These are phyloP conservation scores for Chrysosporium queenslandicum DNA, from an alignment of 2,329 filamentous ascomycete genomes.

Conservation along the genomic window DNA sequence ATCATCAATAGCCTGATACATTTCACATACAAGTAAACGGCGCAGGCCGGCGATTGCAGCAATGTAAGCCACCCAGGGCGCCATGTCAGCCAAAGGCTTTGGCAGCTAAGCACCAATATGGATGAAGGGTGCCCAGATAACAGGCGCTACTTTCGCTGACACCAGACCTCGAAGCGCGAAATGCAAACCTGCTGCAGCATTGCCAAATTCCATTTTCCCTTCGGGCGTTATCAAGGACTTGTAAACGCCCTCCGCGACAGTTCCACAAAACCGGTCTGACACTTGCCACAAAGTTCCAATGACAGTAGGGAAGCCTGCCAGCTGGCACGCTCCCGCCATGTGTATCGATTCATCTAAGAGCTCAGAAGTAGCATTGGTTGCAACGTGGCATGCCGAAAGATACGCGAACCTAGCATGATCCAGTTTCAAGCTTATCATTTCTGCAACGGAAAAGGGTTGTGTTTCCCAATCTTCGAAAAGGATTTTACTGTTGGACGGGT, in stretches of 20 bases:
- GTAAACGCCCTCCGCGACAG: not conserved
- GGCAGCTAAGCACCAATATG: not conserved
- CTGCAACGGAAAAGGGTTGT: not conserved
- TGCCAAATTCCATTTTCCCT: not conserved
- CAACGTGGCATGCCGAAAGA: slow-evolving; percentile 33
- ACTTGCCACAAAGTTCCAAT: slow-evolving; percentile 20
- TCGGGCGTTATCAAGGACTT: not conserved
- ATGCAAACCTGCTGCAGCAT: not conserved
- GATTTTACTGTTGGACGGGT: slow-evolving; percentile 17
- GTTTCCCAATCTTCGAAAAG: not conserved
- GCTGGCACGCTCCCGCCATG: slow-evolving; percentile 30
- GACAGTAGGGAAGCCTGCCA: slow-evolving; percentile 29
- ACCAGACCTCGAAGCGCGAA: not conserved
- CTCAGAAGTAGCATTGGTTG: slow-evolving; percentile 19
- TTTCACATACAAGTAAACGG: too few species aligned
- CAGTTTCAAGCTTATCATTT: slow-evolving; percentile 3
- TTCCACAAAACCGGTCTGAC: not conserved
- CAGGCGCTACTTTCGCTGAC: not conserved
- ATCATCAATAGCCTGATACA: too few species aligned
- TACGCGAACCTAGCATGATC: slow-evolving; percentile 25
- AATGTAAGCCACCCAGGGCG: too few species aligned
- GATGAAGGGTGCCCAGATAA: not conserved
- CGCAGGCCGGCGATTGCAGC: too few species aligned
- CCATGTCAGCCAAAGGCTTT: too few species aligned
- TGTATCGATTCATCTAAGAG: slow-evolving; percentile 30